Percentiles rank a stretch among this genome's conserved stretches.
Evolutionary conservation across 257 asterid genomes (phyloP).

Genomic region (Solanum arcanum): DNA sequence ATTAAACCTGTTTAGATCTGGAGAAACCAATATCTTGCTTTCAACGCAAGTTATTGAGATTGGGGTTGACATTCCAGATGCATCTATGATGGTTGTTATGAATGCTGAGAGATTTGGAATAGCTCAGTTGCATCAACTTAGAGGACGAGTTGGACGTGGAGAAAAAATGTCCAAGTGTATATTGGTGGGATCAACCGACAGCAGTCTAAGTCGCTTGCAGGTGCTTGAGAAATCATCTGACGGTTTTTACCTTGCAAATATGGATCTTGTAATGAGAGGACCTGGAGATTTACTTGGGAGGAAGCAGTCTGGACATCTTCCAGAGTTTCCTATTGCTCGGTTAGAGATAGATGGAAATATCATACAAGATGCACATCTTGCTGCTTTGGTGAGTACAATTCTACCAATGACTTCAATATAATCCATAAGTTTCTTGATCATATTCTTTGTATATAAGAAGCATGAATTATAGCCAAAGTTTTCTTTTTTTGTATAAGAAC

Average conservation of each 20-base stretch:
- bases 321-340: constrained; percentile 89
- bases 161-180: constrained; percentile 70
- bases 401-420: background rate
- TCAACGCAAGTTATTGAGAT: constrained; percentile 91
- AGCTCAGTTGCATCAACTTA: constrained; percentile 84
- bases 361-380: constrained; percentile 82
- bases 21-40: constrained; percentile 70
- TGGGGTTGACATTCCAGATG: constrained; percentile 94
- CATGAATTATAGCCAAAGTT: background rate
- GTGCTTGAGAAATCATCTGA: constrained; percentile 72
- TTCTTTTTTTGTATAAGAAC: background rate
- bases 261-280: constrained; percentile 88
- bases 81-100: constrained; percentile 98
- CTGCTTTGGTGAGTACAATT: constrained; percentile 60
- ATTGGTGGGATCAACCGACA: constrained; percentile 40
- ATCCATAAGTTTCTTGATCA: background rate
- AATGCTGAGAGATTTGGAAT: constrained; percentile 92
- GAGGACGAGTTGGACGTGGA: constrained; percentile 96
- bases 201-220: constrained; percentile 64
- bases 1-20: constrained; percentile 49
- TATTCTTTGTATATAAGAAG: background rate
- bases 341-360: constrained; percentile 83
- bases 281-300: constrained; percentile 96
- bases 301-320: constrained; percentile 91
- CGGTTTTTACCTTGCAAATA: constrained; percentile 78